Conservation (phyloP, 2,329 filamentous ascomycete species). For the Exophiala sp. region DNA sequence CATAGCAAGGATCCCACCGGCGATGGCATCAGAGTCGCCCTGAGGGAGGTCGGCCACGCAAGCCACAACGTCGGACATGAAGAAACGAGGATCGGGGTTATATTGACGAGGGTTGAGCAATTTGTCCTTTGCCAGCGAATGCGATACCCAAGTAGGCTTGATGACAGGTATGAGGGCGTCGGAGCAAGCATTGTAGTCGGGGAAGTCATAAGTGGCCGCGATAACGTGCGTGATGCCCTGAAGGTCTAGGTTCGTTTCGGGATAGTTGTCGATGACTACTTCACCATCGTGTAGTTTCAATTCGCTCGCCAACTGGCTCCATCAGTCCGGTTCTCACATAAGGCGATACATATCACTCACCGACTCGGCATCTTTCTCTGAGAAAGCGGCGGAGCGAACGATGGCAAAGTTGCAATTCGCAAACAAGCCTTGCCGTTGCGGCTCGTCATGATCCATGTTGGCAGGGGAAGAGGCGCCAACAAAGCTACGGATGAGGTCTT, state of each 20-base stretch:
- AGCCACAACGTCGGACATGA: slow-evolving; percentile 78
- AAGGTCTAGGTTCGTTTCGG: slow-evolving; percentile 34
- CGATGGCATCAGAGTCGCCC: slow-evolving; percentile 85
- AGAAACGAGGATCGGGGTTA: slow-evolving; percentile 83
- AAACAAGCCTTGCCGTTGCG: slow-evolving; percentile 34
- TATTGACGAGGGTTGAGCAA: slow-evolving; percentile 73
- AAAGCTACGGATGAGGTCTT: slow-evolving; percentile 16
- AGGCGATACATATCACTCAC: slow-evolving; percentile 30
- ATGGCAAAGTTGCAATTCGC: slow-evolving; percentile 44
- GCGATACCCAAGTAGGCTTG: slow-evolving; percentile 70
- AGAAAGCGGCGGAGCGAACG: slow-evolving; percentile 39
- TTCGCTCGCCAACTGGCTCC: slow-evolving; percentile 40
- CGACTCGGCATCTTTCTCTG: slow-evolving; percentile 37
- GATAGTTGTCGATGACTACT: slow-evolving; percentile 39
- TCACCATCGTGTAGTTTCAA: slow-evolving; percentile 48
- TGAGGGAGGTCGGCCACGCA: slow-evolving; percentile 77
- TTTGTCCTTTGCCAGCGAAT: slow-evolving; percentile 63
- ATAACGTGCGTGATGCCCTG: slow-evolving; percentile 53
- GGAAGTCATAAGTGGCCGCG: slow-evolving; percentile 79
- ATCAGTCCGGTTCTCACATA: not conserved
- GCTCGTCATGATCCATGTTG: slow-evolving; percentile 16
- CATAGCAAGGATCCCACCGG: slow-evolving; percentile 80
- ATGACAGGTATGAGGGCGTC: slow-evolving; percentile 79
- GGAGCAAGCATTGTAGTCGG: slow-evolving; percentile 69
- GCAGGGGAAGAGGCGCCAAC: slow-evolving; percentile 9